Base-by-base conservation (phyloP, 139 green algal species). In the Asterochloris erici region DNA sequence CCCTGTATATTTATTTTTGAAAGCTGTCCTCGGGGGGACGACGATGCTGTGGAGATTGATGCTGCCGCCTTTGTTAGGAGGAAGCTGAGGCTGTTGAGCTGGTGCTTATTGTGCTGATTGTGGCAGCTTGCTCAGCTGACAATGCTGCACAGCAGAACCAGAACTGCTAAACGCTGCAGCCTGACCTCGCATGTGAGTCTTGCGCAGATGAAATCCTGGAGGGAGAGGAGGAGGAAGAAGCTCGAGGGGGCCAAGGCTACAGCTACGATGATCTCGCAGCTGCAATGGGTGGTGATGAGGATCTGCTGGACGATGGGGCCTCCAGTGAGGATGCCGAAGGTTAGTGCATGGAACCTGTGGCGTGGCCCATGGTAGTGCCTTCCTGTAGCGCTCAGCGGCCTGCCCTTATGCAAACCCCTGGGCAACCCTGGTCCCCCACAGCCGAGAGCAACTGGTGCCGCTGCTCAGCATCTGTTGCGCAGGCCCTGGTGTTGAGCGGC, bases 241-340 rank as follows among this genome's bases (percentile, higher is more conserved):
- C 90, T 28, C 88, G 86, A 13, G 86, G 82, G 71, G 85, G 84
- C 71, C 27, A 16, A 47, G 88, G 81, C 0, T 94, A 84, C 63
- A 89, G 93, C 82, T 96, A 95, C 83, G 84, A 85, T 26, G 19
- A 89, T 16, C 81, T 95, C 47, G 86, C 86, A 16, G 78, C 77
- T 0, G 90, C 91, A 9, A 92, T 95, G 92, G 77, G 81, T 10
- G 23, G 62, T 15, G 14, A 63, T 14, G 84, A 74, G 12, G 74
- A 77, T 38, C n/a, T 14, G 14, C 62, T 70, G 60, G 26, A 73
- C 23, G 74, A 83, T 12, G 79, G 74, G 10, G 78, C 26, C 66
- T 66, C 47, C 11, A 54, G 27, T 19, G 61, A 81, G 28, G 61
- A 75, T 24, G 27, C 47, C 62, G 69, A 73, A 79, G 47, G 28